Conservation (phyloP, 257 asterid genomes). For the Vinca minor region DNA sequence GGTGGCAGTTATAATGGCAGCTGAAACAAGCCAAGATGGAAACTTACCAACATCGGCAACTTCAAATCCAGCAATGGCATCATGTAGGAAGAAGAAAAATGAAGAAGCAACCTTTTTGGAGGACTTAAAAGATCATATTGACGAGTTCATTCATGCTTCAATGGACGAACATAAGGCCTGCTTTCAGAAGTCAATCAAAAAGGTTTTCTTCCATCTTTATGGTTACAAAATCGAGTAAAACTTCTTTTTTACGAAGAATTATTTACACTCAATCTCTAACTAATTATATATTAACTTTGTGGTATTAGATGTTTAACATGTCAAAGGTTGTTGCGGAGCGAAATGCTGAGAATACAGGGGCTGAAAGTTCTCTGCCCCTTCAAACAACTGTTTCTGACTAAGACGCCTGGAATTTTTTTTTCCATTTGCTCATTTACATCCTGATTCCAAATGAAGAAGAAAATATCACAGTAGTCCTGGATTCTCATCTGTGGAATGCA, state of each 20-base stretch:
- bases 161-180: constrained; percentile 93
- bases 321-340: too few species aligned
- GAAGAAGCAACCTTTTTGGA: constrained; percentile 62
- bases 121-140: constrained; percentile 77
- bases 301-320: constrained; percentile 76
- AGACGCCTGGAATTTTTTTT: constrained; percentile 5
- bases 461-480: neutral
- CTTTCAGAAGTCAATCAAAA: constrained; percentile 73
- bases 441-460: neutral
- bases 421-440: neutral
- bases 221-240: neutral
- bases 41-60: neutral
- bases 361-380: constrained; percentile 73
- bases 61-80: constrained; percentile 38
- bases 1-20: constrained; percentile 10
- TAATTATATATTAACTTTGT: constrained; percentile 1
- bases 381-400: constrained; percentile 60
- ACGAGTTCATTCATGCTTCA: constrained; percentile 76
- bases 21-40: neutral
- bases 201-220: constrained; percentile 29
- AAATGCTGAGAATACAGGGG: constrained; percentile 47
- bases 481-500: neutral
- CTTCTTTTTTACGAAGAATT: neutral
- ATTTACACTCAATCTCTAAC: constrained; percentile 6
- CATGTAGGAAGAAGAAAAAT: constrained; percentile 72